Base-by-base conservation (phyloP, 345 rosid species). In the Erodium maritimum region DNA sequence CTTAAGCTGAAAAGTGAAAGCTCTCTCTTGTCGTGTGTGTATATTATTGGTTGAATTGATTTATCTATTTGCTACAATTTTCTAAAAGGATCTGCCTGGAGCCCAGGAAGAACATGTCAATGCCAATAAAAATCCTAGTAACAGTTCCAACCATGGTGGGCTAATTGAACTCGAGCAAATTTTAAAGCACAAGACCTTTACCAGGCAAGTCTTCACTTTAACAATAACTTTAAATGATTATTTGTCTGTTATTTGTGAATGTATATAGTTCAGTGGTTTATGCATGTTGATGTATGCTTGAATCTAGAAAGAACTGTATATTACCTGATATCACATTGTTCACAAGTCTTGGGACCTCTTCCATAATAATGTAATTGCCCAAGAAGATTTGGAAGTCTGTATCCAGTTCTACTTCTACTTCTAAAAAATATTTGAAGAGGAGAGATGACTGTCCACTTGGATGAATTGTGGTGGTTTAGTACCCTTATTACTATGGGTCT, bases 141-240 rank as follows among this genome's bases (percentile, higher is more conserved):
- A 56, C 59, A 56, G 37, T 55, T 60, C 69, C 50, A 66, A 58
- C 42, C 50, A 53, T 42, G 69, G 64, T 55, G 84, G 75, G 63
- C 60, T 75, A 23, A 55, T 67, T 21, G 78, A 82, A 19, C 79
- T 82, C 23, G 84, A 79, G 71, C 60, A 64, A 52, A 69, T 77
- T 42, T 65, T 88, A 51, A 80, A 76, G 75, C 83, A 74, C 68
- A 78, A 85, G 68, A 85, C 81, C 19, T 88, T 83, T 68, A 78
- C 93, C 25, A 82, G 90, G 96, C 66, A 68, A 72, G 78, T 57
- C 42, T 55, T 33, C 51, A 4, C 29, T 1, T 21, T 23, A 50
- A 50, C 37, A 11, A 50, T 34, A 11, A 19, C 11, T 21, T 19
- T 61, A 21, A 29, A 16, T 51, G 29, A 16, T 25, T 25, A 2